A percentile compares a stretch with the other conserved stretches of the same genome.
Evolutionary conservation across 1,284 basidiomycete species (phyloP).

Genomic region (Microbotryomycetes sp.): DNA sequence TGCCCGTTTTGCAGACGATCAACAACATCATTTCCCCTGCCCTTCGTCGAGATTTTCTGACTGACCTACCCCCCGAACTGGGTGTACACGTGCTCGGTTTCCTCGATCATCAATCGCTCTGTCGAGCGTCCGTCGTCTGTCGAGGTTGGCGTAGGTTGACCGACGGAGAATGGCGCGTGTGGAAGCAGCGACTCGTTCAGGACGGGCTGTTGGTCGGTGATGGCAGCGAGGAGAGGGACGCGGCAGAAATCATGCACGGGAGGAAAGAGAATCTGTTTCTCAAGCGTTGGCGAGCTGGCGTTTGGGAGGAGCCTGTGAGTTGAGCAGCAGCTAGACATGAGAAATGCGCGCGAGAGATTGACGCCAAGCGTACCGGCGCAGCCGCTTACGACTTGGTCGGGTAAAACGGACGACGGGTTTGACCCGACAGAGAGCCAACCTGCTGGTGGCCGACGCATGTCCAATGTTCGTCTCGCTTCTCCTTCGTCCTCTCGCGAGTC

Average conservation of each 20-base stretch:
- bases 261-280: slow-evolving; percentile 26
- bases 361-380: no score
- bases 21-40: slow-evolving; percentile 76
- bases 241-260: slow-evolving; percentile 23
- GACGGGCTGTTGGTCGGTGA: slow-evolving; percentile 79
- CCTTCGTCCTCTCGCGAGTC: slow-evolving; percentile 45
- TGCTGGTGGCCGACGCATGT: slow-evolving; percentile 3
- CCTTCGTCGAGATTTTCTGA: slow-evolving; percentile 77
- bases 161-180: slow-evolving; percentile 73
- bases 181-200: slow-evolving; percentile 67
- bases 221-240: slow-evolving; percentile 46
- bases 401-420: slow-evolving; percentile 14
- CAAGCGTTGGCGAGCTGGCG: slow-evolving; percentile 28
- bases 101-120: slow-evolving; percentile 65
- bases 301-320: slow-evolving; percentile 28
- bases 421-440: background rate
- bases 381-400: slow-evolving; percentile 10
- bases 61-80: slow-evolving; percentile 73
- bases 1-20: slow-evolving; percentile 70
- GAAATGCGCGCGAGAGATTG: no score
- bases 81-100: slow-evolving; percentile 70
- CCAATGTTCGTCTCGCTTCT: slow-evolving; percentile 24
- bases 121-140: slow-evolving; percentile 70
- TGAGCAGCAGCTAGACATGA: no score
- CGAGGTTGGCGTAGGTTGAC: slow-evolving; percentile 72